Conservation (phyloP, 1,284 basidiomycete species). For the Ceratobasidium sp. region DNA sequence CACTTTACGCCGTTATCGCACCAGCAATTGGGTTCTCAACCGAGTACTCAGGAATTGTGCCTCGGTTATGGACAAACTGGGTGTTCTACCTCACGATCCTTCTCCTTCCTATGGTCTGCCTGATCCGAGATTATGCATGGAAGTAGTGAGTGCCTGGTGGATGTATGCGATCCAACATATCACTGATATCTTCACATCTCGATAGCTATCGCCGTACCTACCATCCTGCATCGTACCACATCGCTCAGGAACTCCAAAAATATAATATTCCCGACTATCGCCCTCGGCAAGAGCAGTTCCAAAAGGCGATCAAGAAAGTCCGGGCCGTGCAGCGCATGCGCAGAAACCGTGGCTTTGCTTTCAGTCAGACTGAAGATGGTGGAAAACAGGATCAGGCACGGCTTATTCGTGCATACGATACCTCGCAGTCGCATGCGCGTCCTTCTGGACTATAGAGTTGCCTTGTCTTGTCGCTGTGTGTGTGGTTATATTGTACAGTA, state of each 20-base stretch:
- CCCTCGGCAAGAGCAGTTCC: conserved; percentile 98
- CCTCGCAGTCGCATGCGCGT: conserved; percentile 76
- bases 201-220: conserved; percentile 91
- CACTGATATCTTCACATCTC: conserved; percentile 54
- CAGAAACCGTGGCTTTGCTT: conserved; percentile 93
- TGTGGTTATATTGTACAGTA: conserved; percentile 23
- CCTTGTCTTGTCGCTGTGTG: conserved; percentile 3
- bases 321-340: conserved; percentile 96
- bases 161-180: conserved; percentile 46
- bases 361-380: conserved; percentile 92
- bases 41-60: conserved; percentile 91
- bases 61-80: conserved; percentile 86
- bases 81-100: conserved; percentile 94
- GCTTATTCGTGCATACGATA: conserved; percentile 92
- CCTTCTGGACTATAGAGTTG: conserved; percentile 68
- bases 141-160: conserved; percentile 79
- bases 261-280: conserved; percentile 98
- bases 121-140: conserved; percentile 94
- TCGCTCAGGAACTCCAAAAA: conserved; percentile 97
- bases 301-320: conserved; percentile 98
- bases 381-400: conserved; percentile 87
- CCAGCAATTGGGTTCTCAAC: conserved; percentile 90
- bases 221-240: conserved; percentile 91
- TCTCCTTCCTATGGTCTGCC: conserved; percentile 89
- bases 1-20: conserved; percentile 90